Evolutionary conservation across 176 grass and related monocot species (phyloP).

Genomic region (Oryza glumipatula): DNA sequence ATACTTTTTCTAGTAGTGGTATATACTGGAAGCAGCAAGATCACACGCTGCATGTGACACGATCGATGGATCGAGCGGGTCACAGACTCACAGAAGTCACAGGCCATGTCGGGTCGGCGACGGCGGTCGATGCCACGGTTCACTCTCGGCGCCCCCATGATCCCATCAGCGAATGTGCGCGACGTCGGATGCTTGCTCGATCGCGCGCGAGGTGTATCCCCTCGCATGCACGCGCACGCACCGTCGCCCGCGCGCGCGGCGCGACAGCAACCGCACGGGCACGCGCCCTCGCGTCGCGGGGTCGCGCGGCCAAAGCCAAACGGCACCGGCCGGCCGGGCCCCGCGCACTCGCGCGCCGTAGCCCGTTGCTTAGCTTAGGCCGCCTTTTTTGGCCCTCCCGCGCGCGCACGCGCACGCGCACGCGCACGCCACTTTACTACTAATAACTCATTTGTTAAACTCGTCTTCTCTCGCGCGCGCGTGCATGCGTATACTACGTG

Average conservation of each 20-base stretch:
- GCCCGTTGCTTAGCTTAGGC: not conserved
- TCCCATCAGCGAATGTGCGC: not conserved
- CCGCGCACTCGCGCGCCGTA: slow-evolving; percentile 4
- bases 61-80: not conserved
- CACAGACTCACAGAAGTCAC: slow-evolving; percentile 4
- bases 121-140: not conserved
- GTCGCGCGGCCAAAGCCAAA: not conserved
- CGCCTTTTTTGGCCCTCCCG: slow-evolving; percentile 18
- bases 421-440: slow-evolving; percentile 15
- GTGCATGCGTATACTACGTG: not conserved
- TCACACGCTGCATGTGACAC: slow-evolving; percentile 37
- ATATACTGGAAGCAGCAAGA: not conserved
- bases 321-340: not conserved
- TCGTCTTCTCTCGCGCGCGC: not conserved
- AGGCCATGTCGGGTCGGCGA: slow-evolving; percentile 29
- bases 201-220: not conserved
- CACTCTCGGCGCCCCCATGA: slow-evolving; percentile 3
- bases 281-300: slow-evolving; percentile 39
- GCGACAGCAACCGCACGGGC: slow-evolving; percentile 62
- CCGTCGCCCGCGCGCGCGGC: not conserved
- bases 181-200: not conserved
- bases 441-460: not conserved
- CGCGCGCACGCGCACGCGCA: not conserved
- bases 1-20: no score
- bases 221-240: not conserved